These are phyloP conservation scores for Zopfia rhizophila DNA, from an alignment of 2,329 filamentous ascomycete species.

Conservation along the genomic window DNA sequence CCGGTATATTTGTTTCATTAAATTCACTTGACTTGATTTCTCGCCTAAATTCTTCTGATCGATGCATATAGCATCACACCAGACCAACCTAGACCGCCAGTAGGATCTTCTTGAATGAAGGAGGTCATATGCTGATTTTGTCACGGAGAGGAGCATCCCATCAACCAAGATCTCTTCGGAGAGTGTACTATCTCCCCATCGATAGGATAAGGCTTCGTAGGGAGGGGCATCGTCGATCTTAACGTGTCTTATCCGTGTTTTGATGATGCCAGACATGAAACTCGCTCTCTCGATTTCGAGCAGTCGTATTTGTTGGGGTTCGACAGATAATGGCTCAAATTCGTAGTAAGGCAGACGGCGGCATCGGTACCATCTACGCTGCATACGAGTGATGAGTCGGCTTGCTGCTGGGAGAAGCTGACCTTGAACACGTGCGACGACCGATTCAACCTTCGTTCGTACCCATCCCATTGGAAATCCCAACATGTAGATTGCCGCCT, in stretches of 20 bases:
- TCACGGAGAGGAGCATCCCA: not conserved
- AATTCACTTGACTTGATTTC: too few species aligned
- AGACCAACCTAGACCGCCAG: too few species aligned
- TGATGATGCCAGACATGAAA: conserved; percentile 3
- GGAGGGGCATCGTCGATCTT: conserved; percentile 5
- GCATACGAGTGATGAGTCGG: too few species aligned
- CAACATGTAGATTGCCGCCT: too few species aligned
- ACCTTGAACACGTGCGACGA: too few species aligned
- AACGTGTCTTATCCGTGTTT: not conserved
- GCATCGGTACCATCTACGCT: too few species aligned
- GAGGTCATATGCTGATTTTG: conserved; percentile 2
- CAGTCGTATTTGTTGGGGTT: not conserved
- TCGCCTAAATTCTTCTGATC: too few species aligned
- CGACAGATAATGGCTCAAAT: not conserved
- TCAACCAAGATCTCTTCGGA: conserved; percentile 1
- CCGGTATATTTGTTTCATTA: too few species aligned
- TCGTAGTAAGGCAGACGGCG: conserved; percentile 2
- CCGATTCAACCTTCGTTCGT: too few species aligned
- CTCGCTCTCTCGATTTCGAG: conserved; percentile 2
- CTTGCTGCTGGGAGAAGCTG: too few species aligned
- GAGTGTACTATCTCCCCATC: conserved; percentile 16
- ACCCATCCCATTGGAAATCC: too few species aligned
- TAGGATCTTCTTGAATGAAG: not conserved
- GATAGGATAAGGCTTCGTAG: conserved; percentile 26
- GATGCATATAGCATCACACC: too few species aligned